Conservation (phyloP, 2,329 filamentous ascomycete species). For the Fusarium napiforme region DNA sequence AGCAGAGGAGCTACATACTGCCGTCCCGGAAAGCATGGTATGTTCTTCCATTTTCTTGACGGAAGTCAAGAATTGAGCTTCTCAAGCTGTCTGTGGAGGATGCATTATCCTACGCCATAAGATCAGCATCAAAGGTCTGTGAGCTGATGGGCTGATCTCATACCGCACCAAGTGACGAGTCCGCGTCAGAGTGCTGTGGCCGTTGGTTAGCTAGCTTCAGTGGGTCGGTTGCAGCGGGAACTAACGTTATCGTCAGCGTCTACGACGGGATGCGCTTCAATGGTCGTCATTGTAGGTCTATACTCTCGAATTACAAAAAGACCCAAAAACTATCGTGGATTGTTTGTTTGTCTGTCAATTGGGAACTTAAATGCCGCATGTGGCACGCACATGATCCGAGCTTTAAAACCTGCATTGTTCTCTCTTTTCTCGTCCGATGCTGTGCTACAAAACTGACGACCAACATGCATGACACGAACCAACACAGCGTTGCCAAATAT, state of each 20-base stretch:
- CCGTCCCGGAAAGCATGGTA: conserved; percentile 19
- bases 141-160: neutral
- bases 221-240: neutral
- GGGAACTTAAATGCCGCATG: conserved; percentile 9
- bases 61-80: conserved; percentile 15
- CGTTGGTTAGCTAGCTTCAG: neutral
- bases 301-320: neutral
- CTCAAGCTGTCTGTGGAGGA: conserved; percentile 22
- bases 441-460: neutral
- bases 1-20: neutral
- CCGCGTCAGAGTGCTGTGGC: neutral
- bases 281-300: conserved; percentile 10
- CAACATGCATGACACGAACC: conserved; percentile 4
- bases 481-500: neutral
- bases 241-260: conserved; percentile 9
- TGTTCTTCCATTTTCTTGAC: conserved; percentile 21
- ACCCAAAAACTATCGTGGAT: neutral
- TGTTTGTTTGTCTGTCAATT: neutral
- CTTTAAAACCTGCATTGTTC: neutral
- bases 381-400: neutral
- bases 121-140: neutral
- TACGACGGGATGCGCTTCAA: conserved; percentile 11
- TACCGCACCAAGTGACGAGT: neutral
- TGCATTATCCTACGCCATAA: neutral
- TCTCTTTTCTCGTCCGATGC: conserved; percentile 2